A percentile compares a stretch with the other conserved stretches of the same genome.
Evolutionary conservation across 2,329 filamentous ascomycete species (phyloP).

Genomic region (Diplodia corticola): DNA sequence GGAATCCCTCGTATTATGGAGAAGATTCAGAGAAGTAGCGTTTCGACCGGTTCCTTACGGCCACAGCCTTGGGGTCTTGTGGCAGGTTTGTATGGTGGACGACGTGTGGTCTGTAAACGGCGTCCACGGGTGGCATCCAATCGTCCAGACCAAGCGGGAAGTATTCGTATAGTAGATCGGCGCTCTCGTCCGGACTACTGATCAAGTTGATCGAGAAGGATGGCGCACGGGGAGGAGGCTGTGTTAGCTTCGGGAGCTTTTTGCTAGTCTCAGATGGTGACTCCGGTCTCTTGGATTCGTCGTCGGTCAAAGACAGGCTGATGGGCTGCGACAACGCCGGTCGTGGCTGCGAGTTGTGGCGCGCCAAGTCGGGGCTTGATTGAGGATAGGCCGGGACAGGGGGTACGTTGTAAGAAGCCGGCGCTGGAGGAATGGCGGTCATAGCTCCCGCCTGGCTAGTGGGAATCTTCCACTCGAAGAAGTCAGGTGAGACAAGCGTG

Average conservation of each 20-base stretch:
- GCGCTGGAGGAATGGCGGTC: constrained; percentile 45
- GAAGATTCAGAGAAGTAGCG: constrained; percentile 52
- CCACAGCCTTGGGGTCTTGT: constrained; percentile 48
- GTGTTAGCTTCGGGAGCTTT: constrained; percentile 35
- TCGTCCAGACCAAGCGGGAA: constrained; percentile 90
- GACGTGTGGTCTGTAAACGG: constrained; percentile 86
- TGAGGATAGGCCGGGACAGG: constrained; percentile 48
- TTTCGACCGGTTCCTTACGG: constrained; percentile 47
- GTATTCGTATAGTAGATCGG: constrained; percentile 89
- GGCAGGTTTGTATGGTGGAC: constrained; percentile 70
- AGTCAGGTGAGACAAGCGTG: constrained; percentile 43
- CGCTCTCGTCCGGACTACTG: constrained; percentile 70
- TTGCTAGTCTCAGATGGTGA: constrained; percentile 36
- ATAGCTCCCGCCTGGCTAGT: constrained; percentile 40
- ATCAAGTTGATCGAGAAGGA: constrained; percentile 51
- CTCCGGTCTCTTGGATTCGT: constrained; percentile 49
- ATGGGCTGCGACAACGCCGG: constrained; percentile 45
- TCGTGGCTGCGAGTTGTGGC: constrained; percentile 17
- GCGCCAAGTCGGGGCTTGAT: constrained; percentile 53
- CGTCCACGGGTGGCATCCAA: constrained; percentile 88
- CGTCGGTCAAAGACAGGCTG: constrained; percentile 57
- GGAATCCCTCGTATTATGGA: constrained; percentile 10
- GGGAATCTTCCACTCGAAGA: constrained; percentile 48
- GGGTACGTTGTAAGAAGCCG: constrained; percentile 38
- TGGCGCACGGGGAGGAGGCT: constrained; percentile 41